These are phyloP conservation scores for Solanum gandarillasii DNA, from an alignment of 257 asterid genomes.

Conservation along the genomic window DNA sequence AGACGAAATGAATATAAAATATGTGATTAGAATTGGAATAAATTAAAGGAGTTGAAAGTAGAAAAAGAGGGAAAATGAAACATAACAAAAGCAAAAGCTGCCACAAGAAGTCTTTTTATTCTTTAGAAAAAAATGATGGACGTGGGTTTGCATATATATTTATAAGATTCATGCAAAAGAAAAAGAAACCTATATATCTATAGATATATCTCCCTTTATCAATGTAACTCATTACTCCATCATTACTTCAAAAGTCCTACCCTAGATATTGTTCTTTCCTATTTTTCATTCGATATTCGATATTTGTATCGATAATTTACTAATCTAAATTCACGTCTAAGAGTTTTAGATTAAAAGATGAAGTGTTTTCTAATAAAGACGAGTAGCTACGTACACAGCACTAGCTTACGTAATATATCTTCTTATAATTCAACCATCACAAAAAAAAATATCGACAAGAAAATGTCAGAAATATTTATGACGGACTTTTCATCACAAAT, in stretches of 20 bases:
- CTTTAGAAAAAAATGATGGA: slow-evolving; percentile 31
- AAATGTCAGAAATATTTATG: too few relatives aligned
- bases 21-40: neutral
- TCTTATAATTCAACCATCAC: too few relatives aligned
- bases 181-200: slow-evolving; percentile 14
- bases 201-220: neutral
- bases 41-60: neutral
- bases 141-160: slow-evolving; percentile 29
- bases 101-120: slow-evolving; percentile 43
- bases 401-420: too few relatives aligned
- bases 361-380: neutral
- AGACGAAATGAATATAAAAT: too few relatives aligned
- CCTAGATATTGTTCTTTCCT: neutral
- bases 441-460: too few relatives aligned
- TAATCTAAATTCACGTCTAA: too few relatives aligned
- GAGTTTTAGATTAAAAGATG: too few relatives aligned
- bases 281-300: too few relatives aligned
- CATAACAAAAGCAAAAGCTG: slow-evolving; percentile 67
- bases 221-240: slow-evolving; percentile 6
- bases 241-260: neutral
- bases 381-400: too few relatives aligned
- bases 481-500: neutral
- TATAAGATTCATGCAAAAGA: slow-evolving; percentile 55
- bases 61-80: slow-evolving; percentile 1
- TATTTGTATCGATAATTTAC: neutral